These are phyloP conservation scores for Ustanciosporium gigantosporum DNA, from an alignment of 1,284 basidiomycete species.

Conservation along the genomic window DNA sequence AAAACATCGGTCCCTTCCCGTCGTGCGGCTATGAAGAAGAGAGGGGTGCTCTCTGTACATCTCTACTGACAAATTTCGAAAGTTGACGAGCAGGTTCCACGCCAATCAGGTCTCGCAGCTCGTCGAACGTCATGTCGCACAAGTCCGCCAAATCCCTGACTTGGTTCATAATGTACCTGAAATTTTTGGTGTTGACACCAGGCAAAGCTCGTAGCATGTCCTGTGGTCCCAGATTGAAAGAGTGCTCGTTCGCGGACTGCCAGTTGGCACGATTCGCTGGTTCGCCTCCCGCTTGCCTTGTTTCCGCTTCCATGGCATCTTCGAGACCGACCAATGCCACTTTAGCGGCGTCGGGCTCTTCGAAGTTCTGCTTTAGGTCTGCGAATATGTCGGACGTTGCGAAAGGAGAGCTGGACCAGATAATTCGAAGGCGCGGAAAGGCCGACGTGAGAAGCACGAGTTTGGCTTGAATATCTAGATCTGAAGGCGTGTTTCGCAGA, in stretches of 20 bases:
- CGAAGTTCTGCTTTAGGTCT: slow-evolving; percentile 82
- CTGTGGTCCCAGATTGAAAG: slow-evolving; percentile 51
- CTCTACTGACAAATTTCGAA: slow-evolving; percentile 13
- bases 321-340: slow-evolving; percentile 66
- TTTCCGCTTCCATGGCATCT: slow-evolving; percentile 11
- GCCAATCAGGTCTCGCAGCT: slow-evolving; percentile 78
- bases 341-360: slow-evolving; percentile 84
- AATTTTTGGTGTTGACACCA: slow-evolving; percentile 81
- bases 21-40: too few species aligned
- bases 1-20: too few species aligned
- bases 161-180: slow-evolving; percentile 79
- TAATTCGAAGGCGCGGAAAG: slow-evolving; percentile 87
- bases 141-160: slow-evolving; percentile 77
- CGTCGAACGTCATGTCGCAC: slow-evolving; percentile 69
- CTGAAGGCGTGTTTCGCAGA: slow-evolving; percentile 48
- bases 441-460: slow-evolving; percentile 84
- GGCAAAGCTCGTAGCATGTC: slow-evolving; percentile 64
- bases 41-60: background rate
- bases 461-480: slow-evolving; percentile 76
- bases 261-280: slow-evolving; percentile 2
- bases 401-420: slow-evolving; percentile 96
- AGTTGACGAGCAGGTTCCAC: slow-evolving; percentile 78
- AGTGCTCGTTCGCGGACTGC: slow-evolving; percentile 22
- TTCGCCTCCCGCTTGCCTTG: background rate
- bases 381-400: slow-evolving; percentile 88